Evolutionary conservation across 2,329 filamentous ascomycete species (phyloP).

Genomic region (Penicillium vulpinum): DNA sequence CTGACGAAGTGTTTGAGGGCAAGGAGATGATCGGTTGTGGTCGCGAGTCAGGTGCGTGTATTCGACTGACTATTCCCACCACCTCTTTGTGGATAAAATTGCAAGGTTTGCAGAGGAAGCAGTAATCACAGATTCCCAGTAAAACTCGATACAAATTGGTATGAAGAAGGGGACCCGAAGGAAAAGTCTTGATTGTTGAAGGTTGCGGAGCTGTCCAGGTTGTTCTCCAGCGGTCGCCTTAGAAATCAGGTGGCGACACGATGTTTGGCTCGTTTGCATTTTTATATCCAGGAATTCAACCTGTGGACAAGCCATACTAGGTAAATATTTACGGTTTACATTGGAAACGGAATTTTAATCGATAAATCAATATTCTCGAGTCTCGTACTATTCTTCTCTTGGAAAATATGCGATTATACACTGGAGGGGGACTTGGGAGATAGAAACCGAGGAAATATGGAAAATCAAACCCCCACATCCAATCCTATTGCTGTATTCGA

Average conservation of each 20-base stretch:
- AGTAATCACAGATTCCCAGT: neutral
- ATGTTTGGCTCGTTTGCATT: conserved; percentile 13
- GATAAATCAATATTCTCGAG: neutral
- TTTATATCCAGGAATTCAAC: neutral
- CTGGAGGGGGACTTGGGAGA: neutral
- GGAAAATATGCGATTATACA: neutral
- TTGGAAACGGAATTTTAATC: neutral
- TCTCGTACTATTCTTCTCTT: neutral
- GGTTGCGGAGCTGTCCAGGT: conserved; percentile 5
- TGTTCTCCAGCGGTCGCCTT: conserved; percentile 9
- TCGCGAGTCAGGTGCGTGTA: neutral
- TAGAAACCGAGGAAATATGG: neutral
- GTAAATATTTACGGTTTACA: neutral
- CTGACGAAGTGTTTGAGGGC: neutral
- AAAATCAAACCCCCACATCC: neutral
- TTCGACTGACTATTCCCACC: neutral
- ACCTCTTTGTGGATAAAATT: neutral
- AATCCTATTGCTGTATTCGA: neutral
- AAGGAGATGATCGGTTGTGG: neutral
- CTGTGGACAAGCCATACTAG: neutral
- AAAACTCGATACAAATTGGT: neutral
- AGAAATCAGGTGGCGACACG: conserved; percentile 9
- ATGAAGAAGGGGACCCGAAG: neutral
- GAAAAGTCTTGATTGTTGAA: neutral
- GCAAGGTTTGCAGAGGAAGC: neutral